Evolutionary conservation across 768 basidiomycete genomes (phyloP), one percentile per base, ranked within the genome.

Genomic region (Nidularia pulvinata): DNA sequence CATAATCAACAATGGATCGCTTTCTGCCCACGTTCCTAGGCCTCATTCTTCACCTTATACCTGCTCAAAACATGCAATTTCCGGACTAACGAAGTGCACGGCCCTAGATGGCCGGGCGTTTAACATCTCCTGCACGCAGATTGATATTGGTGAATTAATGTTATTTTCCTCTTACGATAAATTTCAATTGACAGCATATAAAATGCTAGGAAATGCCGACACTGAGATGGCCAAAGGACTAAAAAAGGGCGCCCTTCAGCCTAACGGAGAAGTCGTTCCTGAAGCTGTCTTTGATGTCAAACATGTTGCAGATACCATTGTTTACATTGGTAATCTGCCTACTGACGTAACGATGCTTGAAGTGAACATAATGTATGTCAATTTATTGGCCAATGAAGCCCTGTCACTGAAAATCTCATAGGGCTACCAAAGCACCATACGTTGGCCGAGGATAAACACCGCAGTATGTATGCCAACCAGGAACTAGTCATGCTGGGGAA

Each of bases 1-100:
- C 16, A 89, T 94, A 56, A 88, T 95, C 69, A 93, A 93, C 72
- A 93, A 94, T 59, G 92, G 91, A 1, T 89, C 85, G n/a, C 73
- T 91, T 22, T 79, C 87, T 1, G 88, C 89, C 0, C 81, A 87
- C 55, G 74, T 81, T 3, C 89, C 91, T 1, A 79, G 89, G n/a
- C 86, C 85, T 1, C 67, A 82, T 59, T 74, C 81, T 1, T 66
- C 66, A 22, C 77, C 91, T 0, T 95, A 95, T 65, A 87, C 89
- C 0, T 73, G 81, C 49, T 86, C 89, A 10, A 95, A 95, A 68
- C 91, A 93, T 62, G 92, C 88, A 6, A 83, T 94, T 45, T 65
- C 73, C 1, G 92, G 93, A 0, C 69, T 94, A 3, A 92, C 92
- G 9, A 91, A 88, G 66, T 81, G 78, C 42, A 89, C 85, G 4